Base-by-base conservation (phyloP, 1,284 basidiomycete genomes). In the Tilletia caries region DNA sequence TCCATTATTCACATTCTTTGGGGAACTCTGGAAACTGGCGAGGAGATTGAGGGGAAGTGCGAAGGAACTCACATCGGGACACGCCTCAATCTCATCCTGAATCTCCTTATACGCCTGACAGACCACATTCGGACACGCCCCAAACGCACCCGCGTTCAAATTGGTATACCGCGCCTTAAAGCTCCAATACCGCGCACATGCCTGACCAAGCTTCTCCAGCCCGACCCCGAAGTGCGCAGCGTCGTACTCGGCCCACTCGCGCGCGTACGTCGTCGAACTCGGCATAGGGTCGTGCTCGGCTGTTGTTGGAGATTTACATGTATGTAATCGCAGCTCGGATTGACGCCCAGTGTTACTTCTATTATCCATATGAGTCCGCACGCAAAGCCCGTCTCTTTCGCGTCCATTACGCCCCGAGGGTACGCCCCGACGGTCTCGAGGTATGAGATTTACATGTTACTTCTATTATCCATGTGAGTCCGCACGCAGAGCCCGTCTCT, bases 191-290 rank as follows among this genome's bases (percentile, higher is more conserved):
- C 58, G 58, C 3, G 58, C 58, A 34, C 58, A 62, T 3, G 32
- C 27, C 6, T 62, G 29, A 2, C 58, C 58, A 29, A 62, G 58
- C 58, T 62, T 62, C 58, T 62, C 58, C 13, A 62, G 33, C 29
- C 58, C 58, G 32, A 62, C 58, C 15, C 58, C 58, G 32, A 62
- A 62, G 32, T 34, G 12, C 27, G 32, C 33, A n/a, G 29, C 58
- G n/a, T 62, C 58, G 32, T 62, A 62, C 58, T 62, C 58, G 27
- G 58, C 29, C 58, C 58, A 62, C n/a, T 62, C 58, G 58, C 58
- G 58, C 1, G 29, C 32, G 58, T 33, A 62, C 29, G 32, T 37
- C 2, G 58, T 62, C 32, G 58, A 62, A 15, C 32, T 34, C 3
- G 58, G 58, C 27, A 29, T 37, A 10, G 58, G 58, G n/a, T 37